Base-by-base conservation (phyloP, 2,329 filamentous ascomycete species). In the Cordyceps militaris region DNA sequence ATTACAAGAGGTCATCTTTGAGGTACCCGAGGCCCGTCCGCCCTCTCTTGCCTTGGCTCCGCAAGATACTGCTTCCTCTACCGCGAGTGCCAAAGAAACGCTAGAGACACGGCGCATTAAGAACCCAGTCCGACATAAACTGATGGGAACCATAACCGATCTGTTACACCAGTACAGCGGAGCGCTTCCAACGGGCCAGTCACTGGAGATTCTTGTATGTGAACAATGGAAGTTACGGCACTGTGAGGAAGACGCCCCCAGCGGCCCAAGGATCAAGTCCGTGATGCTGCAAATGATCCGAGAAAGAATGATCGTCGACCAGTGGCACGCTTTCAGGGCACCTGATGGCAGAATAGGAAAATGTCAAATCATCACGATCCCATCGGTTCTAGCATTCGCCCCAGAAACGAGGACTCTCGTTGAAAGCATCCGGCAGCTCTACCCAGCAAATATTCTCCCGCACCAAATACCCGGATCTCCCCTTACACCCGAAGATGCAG, bases 141-240 rank as follows among this genome's bases (percentile, higher is more conserved):
- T 70, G 10, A 63, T 59, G 21, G 58, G 62, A 23, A 63, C 70
- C 10, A 63, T 73, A 16, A 63, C 66, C 6, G 63, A 66, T 3
- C 60, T 70, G 30, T 62, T 73, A 30, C 61, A 59, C n/a, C 64
- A 68, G 32, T 63, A 68, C 6, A 65, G 68, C 1, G 80, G 80
- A 0, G 76, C 78, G 1, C 78, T 83, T 46, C 78, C 81, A 1
- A 77, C 78, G 16, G 78, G 78, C 24, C 21, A 67, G 79, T 10
- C 66, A 79, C 13, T 66, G 70, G 42, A 47, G 30, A 28, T 28
- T 26, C 23, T 56, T 1, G 26, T 59, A 10, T 19, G 9, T 14
- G 32, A 46, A 13, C 23, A 14, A 24, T 84, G 79, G 74, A 65
- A 69, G 10, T 68, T 68, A n/a, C 66, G 67, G 8, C 78, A 76